Conservation (phyloP, 371 early-diverging fungal genomes). For the Mucor irregularis region DNA sequence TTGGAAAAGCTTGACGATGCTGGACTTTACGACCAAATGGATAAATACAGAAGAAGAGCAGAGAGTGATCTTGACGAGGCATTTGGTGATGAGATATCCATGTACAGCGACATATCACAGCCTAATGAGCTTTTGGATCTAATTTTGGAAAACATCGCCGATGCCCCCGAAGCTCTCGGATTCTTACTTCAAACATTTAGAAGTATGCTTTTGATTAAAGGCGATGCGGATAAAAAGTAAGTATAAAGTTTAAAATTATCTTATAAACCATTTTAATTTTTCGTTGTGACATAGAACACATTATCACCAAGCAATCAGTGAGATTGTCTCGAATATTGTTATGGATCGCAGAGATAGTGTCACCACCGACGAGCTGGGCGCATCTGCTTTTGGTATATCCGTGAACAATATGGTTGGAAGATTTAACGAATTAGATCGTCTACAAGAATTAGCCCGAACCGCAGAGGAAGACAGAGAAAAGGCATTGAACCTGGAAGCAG, state of each 20-base stretch:
- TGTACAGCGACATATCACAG: conserved; percentile 51
- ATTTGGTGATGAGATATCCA: conserved; percentile 38
- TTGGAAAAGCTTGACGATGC: conserved; percentile 62
- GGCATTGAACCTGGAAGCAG: conserved; percentile 33
- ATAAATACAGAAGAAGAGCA: conserved; percentile 67
- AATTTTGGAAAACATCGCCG: conserved; percentile 55
- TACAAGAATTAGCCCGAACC: conserved; percentile 51
- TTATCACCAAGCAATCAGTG: conserved; percentile 80
- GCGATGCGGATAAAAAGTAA: conserved; percentile 52
- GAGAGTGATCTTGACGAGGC: conserved; percentile 59
- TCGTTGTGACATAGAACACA: conserved; percentile 50
- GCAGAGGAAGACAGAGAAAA: conserved; percentile 42
- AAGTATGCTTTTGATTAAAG: conserved; percentile 72
- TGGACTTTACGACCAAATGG: conserved; percentile 67
- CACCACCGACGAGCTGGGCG: conserved; percentile 52
- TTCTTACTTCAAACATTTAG: conserved; percentile 69
- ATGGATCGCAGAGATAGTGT: conserved; percentile 66
- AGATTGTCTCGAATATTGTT: conserved; percentile 78
- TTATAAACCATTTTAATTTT: not conserved
- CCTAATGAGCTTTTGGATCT: conserved; percentile 70
- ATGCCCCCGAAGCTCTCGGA: conserved; percentile 60
- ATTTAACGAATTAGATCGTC: conserved; percentile 77
- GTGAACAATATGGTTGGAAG: conserved; percentile 64
- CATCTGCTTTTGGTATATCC: conserved; percentile 33
- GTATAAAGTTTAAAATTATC: not conserved